Evolutionary conservation across 768 basidiomycete genomes (phyloP).

Genomic region (Phlebiopsis gigantea): DNA sequence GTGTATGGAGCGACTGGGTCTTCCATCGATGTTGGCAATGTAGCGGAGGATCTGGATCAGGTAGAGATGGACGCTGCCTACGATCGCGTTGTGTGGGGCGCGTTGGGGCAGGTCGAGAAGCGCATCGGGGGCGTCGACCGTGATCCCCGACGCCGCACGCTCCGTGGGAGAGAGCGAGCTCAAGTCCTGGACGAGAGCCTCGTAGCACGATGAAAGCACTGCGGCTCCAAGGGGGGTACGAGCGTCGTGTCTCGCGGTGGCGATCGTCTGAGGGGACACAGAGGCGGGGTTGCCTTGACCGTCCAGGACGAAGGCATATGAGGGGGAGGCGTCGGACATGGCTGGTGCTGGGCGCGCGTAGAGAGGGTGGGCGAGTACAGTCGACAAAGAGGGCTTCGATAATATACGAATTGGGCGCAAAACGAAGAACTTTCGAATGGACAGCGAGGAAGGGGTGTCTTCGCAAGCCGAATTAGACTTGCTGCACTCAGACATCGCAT

Average conservation of each 20-base stretch:
- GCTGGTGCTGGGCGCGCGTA: no score
- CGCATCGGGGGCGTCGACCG: background rate
- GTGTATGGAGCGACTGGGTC: background rate
- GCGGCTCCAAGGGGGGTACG: constrained; percentile 2
- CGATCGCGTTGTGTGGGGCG: constrained; percentile 9
- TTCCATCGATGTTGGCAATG: background rate
- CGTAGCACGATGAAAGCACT: constrained; percentile 13
- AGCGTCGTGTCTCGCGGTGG: constrained; percentile 11
- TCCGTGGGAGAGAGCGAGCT: constrained; percentile 7
- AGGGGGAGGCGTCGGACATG: background rate
- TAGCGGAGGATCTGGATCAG: constrained; percentile 15
- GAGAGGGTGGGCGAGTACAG: background rate
- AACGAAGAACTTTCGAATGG: no score
- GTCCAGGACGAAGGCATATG: constrained; percentile 10
- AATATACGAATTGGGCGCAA: no score
- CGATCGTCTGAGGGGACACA: constrained; percentile 8
- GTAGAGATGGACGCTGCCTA: constrained; percentile 13
- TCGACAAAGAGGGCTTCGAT: background rate
- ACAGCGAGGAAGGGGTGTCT: background rate
- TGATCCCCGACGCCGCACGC: background rate
- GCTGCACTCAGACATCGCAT: no score
- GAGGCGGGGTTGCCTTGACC: constrained; percentile 11
- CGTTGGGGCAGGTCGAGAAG: constrained; percentile 6
- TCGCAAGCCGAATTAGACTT: background rate
- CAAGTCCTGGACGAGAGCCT: constrained; percentile 10